These are phyloP conservation scores for Trametes gibbosa DNA, from an alignment of 768 basidiomycete species.

Conservation along the genomic window DNA sequence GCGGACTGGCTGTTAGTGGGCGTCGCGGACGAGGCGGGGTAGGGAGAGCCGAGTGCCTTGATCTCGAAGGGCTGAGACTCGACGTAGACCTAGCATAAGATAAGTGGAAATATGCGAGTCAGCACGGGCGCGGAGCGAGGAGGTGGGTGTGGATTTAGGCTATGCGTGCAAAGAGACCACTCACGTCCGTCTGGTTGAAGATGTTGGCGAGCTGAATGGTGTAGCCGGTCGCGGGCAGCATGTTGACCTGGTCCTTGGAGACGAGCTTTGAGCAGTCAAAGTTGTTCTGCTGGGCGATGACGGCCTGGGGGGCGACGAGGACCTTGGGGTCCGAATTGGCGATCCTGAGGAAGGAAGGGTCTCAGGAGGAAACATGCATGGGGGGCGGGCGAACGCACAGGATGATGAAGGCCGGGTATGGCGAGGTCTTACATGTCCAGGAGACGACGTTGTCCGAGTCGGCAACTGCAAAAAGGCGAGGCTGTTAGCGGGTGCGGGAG, in stretches of 20 bases:
- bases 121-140: not conserved
- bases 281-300: slow-evolving; percentile 52
- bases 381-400: slow-evolving; percentile 39
- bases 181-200: slow-evolving; percentile 52
- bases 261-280: slow-evolving; percentile 58
- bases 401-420: slow-evolving; percentile 45
- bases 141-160: not conserved
- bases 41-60: slow-evolving; percentile 52
- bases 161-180: slow-evolving; percentile 25
- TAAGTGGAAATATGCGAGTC: not conserved
- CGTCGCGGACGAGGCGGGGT: slow-evolving; percentile 41
- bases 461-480: slow-evolving; percentile 42
- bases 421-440: slow-evolving; percentile 53
- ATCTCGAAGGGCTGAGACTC: slow-evolving; percentile 57
- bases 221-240: slow-evolving; percentile 45
- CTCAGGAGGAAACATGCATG: slow-evolving; percentile 13
- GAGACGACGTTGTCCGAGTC: slow-evolving; percentile 52
- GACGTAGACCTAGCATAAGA: slow-evolving; percentile 50
- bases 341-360: slow-evolving; percentile 33
- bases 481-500: not conserved
- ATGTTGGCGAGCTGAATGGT: slow-evolving; percentile 48
- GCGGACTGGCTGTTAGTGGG: slow-evolving; percentile 27
- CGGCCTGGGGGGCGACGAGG: slow-evolving; percentile 40
- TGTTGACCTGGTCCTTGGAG: slow-evolving; percentile 42
- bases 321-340: slow-evolving; percentile 42